Percentiles rank a stretch among this genome's conserved stretches.
Evolutionary conservation across 2,329 filamentous ascomycete genomes (phyloP).

Genomic region (Thielaviopsis ethacetica): DNA sequence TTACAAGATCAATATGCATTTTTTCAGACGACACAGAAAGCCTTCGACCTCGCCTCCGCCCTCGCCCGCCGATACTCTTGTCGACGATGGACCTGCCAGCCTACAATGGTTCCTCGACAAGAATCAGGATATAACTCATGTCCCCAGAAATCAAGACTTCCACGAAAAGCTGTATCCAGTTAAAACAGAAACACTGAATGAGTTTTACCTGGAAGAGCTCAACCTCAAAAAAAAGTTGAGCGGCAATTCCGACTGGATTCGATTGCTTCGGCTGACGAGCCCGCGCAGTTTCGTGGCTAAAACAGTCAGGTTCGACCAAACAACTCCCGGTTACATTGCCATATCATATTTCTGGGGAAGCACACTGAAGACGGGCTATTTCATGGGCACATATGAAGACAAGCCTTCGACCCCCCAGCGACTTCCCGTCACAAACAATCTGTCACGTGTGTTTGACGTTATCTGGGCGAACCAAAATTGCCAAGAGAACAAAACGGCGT

Average conservation of each 20-base stretch:
- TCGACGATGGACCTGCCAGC: background rate
- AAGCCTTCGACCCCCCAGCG: too few species aligned
- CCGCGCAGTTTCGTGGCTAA: background rate
- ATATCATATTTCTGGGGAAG: background rate
- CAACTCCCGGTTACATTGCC: background rate
- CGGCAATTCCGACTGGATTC: too few species aligned
- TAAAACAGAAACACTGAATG: too few species aligned
- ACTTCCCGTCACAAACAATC: background rate
- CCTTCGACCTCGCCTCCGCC: background rate
- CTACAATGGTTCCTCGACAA: background rate
- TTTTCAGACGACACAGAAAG: background rate
- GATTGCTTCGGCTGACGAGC: too few species aligned
- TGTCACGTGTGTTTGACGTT: background rate
- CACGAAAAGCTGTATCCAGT: too few species aligned
- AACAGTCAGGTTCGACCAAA: background rate
- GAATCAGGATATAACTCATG: too few species aligned
- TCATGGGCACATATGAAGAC: too few species aligned
- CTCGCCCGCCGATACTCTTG: background rate
- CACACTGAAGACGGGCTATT: too few species aligned
- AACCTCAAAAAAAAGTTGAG: too few species aligned
- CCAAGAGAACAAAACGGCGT: too few species aligned
- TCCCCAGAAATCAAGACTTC: too few species aligned
- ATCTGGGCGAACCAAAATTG: background rate
- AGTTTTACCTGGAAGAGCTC: too few species aligned
- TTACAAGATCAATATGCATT: background rate